Evolutionary conservation across 2,329 filamentous ascomycete species (phyloP).

Genomic region (Apiospora koreana): DNA sequence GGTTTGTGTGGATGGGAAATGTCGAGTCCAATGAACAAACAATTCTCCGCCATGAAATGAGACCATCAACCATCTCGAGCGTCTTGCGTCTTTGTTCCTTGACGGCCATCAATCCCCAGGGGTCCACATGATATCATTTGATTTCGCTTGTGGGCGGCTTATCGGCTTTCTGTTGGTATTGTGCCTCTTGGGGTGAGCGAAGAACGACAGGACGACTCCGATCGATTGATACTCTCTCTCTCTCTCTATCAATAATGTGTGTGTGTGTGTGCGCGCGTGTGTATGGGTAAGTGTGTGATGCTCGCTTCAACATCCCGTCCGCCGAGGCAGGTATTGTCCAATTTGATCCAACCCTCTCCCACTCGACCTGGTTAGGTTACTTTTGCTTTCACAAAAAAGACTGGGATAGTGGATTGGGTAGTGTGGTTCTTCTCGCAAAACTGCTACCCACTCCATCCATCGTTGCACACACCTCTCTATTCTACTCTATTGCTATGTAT

Average conservation of each 20-base stretch:
- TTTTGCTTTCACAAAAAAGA: background rate
- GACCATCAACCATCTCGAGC: background rate
- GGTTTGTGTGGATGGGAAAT: slow-evolving; percentile 1
- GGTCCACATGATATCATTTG: slow-evolving; percentile 3
- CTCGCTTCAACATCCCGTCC: background rate
- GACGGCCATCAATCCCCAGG: background rate
- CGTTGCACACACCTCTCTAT: background rate
- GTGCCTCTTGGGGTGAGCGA: background rate
- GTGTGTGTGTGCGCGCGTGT: background rate
- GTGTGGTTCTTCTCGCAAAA: slow-evolving; percentile 7
- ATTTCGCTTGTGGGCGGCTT: slow-evolving; percentile 6
- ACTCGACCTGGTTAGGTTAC: background rate
- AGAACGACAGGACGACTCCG: background rate
- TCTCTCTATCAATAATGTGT: background rate
- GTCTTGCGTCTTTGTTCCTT: background rate
- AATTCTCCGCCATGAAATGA: slow-evolving; percentile 7
- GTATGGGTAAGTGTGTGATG: background rate
- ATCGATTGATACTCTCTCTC: too few species aligned
- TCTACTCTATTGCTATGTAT: background rate
- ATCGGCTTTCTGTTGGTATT: background rate
- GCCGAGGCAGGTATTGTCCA: background rate
- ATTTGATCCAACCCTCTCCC: background rate
- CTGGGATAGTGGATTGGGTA: slow-evolving; percentile 2
- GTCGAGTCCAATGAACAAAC: slow-evolving; percentile 8
- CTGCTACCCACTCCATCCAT: slow-evolving; percentile 4